phyloP scores from a whole-genome alignment of 139 green algal genomes.

The Coelastrella sp. region DNA sequence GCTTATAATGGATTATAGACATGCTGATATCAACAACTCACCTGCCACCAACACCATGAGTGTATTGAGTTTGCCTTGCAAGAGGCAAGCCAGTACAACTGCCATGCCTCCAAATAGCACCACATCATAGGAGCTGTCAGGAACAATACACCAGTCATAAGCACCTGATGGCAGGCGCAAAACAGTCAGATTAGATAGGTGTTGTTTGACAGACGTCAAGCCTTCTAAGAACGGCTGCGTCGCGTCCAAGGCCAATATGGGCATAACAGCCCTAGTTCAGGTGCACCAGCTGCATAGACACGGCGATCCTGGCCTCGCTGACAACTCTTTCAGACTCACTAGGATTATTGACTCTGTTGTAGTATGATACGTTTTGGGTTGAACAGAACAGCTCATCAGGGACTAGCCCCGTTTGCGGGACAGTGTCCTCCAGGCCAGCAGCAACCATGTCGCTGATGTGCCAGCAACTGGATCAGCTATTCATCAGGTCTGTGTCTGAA shows the following conservation, averaged over 20 bases:
- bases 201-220: too few relatives aligned
- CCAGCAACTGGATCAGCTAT: not conserved
- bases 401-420: not conserved
- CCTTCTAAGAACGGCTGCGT: too few relatives aligned
- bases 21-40: not conserved
- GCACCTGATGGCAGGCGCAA: not conserved
- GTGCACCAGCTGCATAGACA: not conserved
- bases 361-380: slow-evolving; percentile 48
- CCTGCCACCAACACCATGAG: slow-evolving; percentile 50
- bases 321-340: not conserved
- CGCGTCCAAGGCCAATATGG: not conserved
- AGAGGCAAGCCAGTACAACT: slow-evolving; percentile 58
- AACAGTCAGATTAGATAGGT: too few relatives aligned
- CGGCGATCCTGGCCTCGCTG: not conserved
- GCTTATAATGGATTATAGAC: not conserved
- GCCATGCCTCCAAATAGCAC: slow-evolving; percentile 66
- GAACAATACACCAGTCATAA: slow-evolving; percentile 72
- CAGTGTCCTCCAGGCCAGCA: not conserved
- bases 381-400: slow-evolving; percentile 18
- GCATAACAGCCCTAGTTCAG: not conserved
- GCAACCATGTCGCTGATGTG: slow-evolving; percentile 8
- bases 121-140: slow-evolving; percentile 61
- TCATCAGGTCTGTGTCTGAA: too few relatives aligned
- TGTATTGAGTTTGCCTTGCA: slow-evolving; percentile 50
- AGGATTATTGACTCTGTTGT: slow-evolving; percentile 56